Evolutionary conservation across 192 early-diverging fungal species (phyloP), one percentile per base, ranked within the genome.

Genomic region (Geranomyces michiganensis): DNA sequence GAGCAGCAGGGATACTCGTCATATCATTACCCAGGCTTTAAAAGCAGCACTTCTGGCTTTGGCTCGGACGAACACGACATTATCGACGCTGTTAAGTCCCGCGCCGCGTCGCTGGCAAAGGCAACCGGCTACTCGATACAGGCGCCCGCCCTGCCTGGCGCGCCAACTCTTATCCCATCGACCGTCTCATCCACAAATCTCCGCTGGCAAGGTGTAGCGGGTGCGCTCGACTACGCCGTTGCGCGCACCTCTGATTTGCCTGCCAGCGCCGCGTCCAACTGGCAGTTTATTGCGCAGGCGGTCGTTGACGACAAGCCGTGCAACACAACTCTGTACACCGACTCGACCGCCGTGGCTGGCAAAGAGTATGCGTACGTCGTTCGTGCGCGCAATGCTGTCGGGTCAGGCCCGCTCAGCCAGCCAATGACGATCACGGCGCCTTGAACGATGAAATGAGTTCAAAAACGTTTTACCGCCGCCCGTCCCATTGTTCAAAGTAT

Each of bases 21-120:
- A 27, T 81, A 78, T 46, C 79, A 81, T 62, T 67, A 63, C 46
- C 79, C 79, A 1, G 79, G 79, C 55, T 78, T 81, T 53, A 26
- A 65, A 8, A 33, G 24, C 13, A 45, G 4, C 1, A n/a, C 41
- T 22, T 4, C 33, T 3, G 62, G 62, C 41, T 73, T 73, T 45
- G 36, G 51, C 24, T 46, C n/a, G 26, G 71, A 73, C 43, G 71
- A 73, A 30, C 41, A 22, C 17, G 31, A 15, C 19, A 46, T 64
- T 41, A 44, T 72, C 36, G 22, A n/a, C 15, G 21, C 41, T 22
- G 64, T 66, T 27, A 60, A n/a, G 22, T 59, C 46, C 27, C 19
- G 21, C 53, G 62, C 65, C 51, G 21, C 15, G 26, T 1, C 30
- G 26, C 29, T 67, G 13, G 71, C 71, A 22, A 46, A 46, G 19